These are phyloP conservation scores for Mycena vulgaris DNA, from an alignment of 768 basidiomycete genomes.

Conservation along the genomic window DNA sequence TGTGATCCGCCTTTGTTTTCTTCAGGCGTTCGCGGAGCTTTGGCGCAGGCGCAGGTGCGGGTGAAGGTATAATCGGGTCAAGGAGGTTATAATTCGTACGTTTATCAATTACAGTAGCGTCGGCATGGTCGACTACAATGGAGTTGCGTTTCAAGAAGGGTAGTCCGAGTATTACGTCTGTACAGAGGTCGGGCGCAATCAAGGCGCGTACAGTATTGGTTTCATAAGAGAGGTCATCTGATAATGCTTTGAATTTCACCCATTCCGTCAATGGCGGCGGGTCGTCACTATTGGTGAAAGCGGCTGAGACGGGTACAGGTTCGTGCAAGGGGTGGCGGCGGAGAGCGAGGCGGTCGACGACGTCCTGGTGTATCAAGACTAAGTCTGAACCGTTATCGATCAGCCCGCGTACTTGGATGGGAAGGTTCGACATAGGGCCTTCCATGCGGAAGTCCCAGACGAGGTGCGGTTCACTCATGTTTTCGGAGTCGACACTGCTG, in stretches of 20 bases:
- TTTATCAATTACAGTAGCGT: neutral
- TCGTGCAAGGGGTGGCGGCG: neutral
- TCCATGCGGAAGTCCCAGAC: too few species aligned
- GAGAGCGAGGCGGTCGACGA: conserved; percentile 40
- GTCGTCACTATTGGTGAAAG: neutral
- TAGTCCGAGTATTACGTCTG: neutral
- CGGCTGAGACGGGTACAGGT: conserved; percentile 9
- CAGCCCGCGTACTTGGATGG: too few species aligned
- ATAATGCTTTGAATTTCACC: neutral
- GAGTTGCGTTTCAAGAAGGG: neutral
- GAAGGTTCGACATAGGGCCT: too few species aligned
- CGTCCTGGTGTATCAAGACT: conserved; percentile 47
- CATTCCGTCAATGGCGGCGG: neutral
- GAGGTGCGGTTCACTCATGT: neutral
- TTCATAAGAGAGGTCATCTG: neutral
- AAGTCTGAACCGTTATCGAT: conserved; percentile 48
- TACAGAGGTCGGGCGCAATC: neutral
- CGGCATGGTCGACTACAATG: neutral
- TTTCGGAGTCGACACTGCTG: neutral
- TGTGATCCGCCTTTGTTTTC: too few species aligned
- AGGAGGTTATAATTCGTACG: neutral
- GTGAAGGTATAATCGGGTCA: neutral
- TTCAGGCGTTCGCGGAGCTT: too few species aligned
- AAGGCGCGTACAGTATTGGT: neutral
- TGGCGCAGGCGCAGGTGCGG: neutral